Evolutionary conservation across 2,329 filamentous ascomycete genomes (phyloP).

Genomic region (Apiospora koreana): DNA sequence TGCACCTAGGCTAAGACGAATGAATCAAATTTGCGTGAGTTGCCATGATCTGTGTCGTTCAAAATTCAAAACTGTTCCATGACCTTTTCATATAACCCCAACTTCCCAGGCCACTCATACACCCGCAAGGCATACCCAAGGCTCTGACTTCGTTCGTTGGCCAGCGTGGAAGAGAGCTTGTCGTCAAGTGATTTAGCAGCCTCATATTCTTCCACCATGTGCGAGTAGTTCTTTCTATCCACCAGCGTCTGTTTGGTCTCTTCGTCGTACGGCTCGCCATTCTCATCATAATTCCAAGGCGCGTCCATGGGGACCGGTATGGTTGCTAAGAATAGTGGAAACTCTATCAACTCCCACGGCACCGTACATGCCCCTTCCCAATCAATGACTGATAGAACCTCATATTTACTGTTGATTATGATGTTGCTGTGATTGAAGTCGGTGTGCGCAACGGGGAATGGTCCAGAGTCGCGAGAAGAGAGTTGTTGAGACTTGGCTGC

Average conservation of each 20-base stretch:
- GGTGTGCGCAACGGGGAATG: conserved; percentile 33
- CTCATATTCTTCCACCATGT: too few species aligned
- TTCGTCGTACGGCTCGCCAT: background rate
- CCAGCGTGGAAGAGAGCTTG: too few species aligned
- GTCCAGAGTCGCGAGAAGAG: conserved; percentile 6
- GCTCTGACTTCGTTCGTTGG: too few species aligned
- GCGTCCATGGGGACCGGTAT: background rate
- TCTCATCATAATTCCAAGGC: conserved; percentile 17
- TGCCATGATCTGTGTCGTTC: too few species aligned
- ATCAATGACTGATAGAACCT: conserved; percentile 26
- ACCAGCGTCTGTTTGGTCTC: background rate
- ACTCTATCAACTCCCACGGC: conserved; percentile 25
- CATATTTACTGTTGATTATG: conserved; percentile 27
- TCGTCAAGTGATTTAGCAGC: too few species aligned
- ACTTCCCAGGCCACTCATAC: too few species aligned
- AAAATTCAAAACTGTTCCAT: too few species aligned
- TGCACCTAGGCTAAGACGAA: too few species aligned
- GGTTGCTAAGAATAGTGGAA: conserved; percentile 22
- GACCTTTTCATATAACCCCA: too few species aligned
- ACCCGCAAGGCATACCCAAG: too few species aligned
- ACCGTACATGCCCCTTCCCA: conserved; percentile 31
- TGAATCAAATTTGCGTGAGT: too few species aligned
- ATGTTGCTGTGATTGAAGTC: conserved; percentile 36
- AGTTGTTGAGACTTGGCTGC: background rate
- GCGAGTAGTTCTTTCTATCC: too few species aligned